Evolutionary conservation across 305 asterid genomes (phyloP), one percentile per base, ranked within the genome.

Genomic region (Rubia peregrina): DNA sequence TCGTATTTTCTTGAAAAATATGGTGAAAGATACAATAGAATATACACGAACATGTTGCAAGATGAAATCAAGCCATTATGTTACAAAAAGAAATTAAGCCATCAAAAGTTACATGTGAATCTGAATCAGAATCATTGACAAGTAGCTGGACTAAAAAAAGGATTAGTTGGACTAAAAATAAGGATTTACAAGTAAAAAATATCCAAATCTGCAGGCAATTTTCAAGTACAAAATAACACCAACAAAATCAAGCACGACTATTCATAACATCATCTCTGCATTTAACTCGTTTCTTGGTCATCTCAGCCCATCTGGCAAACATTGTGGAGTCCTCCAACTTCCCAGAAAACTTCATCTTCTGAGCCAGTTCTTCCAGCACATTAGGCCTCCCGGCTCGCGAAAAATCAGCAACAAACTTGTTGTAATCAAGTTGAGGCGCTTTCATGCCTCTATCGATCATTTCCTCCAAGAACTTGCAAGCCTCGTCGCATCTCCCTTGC

Each of bases 401-500:
- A 75, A 91, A 80, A 76, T 81, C 86, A 48, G 87, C 83, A 11
- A 76, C 82, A 44, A 89, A 78, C 73, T 81, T 90, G 68, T 86
- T 81, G 77, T 81, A 86, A 79, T 84, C 95, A 49, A 87, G 85
- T 53, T 77, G 88, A 70, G 96, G 96, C 1, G 89, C 89, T 80
- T 77, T 85, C 98, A 92, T 89, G 74, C 98, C 98, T 78, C 86
- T 90, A 16, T 79, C 86, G 0, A 84, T 79, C 98, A 92, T 92
- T 78, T 90, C 96, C 75, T 87, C 92, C 83, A 89, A 79, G 79
- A 78, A 85, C 73, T 76, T 72, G 65, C 84, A 86, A 1, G 95
- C 96, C 81, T 88, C 95, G 24, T 71, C 79, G 1, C 87, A 79
- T 77, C 87, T 83, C 24, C 97, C 89, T 57, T 74, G 88, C 74